phyloP scores from a whole-genome alignment of 352 stramenopile species.

The Phytophthora pluvialis region DNA sequence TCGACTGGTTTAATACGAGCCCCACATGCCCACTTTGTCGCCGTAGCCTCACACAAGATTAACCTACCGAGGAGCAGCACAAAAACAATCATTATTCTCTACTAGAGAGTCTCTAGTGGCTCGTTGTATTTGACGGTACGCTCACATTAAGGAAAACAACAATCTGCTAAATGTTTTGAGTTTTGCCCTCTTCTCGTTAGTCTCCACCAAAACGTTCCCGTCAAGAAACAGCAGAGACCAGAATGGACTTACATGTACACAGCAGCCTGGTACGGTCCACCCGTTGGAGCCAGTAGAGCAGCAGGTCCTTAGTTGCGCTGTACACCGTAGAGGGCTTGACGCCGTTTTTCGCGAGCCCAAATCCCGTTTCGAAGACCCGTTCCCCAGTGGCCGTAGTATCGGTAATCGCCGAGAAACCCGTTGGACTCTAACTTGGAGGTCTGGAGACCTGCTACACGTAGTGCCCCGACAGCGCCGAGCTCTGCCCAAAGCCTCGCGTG shows the following conservation, averaged over 20 bases:
- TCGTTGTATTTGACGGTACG: no score
- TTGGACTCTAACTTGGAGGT: not conserved
- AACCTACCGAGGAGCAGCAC: not conserved
- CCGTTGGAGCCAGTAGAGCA: slow-evolving; percentile 36
- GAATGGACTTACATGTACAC: no score
- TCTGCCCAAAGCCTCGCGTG: slow-evolving; percentile 56
- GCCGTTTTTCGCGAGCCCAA: not conserved
- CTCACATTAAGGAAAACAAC: no score
- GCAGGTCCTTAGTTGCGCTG: not conserved
- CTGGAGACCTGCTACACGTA: slow-evolving; percentile 44
- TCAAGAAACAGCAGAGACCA: no score
- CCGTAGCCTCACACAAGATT: slow-evolving; percentile 12
- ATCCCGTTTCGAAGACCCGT: slow-evolving; percentile 48
- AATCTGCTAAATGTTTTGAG: no score
- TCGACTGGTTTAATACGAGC: slow-evolving; percentile 72
- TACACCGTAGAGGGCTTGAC: no score
- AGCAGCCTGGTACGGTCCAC: slow-evolving; percentile 4
- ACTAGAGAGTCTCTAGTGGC: no score
- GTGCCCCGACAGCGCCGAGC: slow-evolving; percentile 31
- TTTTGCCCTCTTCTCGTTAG: no score
- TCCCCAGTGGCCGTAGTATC: slow-evolving; percentile 15
- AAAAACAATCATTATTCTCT: not conserved
- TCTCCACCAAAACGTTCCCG: no score
- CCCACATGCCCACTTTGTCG: slow-evolving; percentile 67
- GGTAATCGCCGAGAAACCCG: slow-evolving; percentile 47